A percentile compares a stretch with the other conserved stretches of the same genome.
Evolutionary conservation across 176 grass and related monocot species (phyloP).

Genomic region (Tuctoria greenei): DNA sequence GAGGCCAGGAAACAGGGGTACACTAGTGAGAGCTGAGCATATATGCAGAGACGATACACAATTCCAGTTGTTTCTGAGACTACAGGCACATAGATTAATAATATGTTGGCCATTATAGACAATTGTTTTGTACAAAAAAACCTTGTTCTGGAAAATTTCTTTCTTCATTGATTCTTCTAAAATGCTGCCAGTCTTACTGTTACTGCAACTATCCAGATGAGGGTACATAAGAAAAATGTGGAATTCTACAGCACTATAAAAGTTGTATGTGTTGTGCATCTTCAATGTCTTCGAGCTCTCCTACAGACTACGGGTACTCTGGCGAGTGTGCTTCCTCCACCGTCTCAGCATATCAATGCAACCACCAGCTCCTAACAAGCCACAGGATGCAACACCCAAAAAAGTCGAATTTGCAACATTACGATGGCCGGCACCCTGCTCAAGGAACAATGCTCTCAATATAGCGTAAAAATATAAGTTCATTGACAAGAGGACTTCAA

Average conservation of each 20-base stretch:
- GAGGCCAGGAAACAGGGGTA: slow-evolving; percentile 88
- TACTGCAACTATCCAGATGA: not conserved
- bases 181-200: not conserved
- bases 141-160: not conserved
- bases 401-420: slow-evolving; percentile 65
- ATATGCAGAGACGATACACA: too few relatives aligned
- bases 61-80: too few relatives aligned
- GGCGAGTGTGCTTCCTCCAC: slow-evolving; percentile 63
- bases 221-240: not conserved
- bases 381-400: slow-evolving; percentile 60
- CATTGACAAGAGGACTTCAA: not conserved
- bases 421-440: slow-evolving; percentile 54
- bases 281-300: not conserved
- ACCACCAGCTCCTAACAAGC: slow-evolving; percentile 55
- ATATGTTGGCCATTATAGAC: too few relatives aligned
- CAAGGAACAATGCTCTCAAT: slow-evolving; percentile 8
- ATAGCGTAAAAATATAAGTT: not conserved
- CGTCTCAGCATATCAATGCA: slow-evolving; percentile 61
- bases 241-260: slow-evolving; percentile 19
- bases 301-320: slow-evolving; percentile 60
- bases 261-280: not conserved
- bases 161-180: too few relatives aligned
- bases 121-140: not conserved
- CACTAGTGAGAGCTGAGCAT: slow-evolving; percentile 62
- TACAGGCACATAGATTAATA: too few relatives aligned